Percentiles rank a stretch among this genome's conserved stretches.
Evolutionary conservation across 139 green algal genomes (phyloP).

Genomic region (Chlamydomonas eustigma): DNA sequence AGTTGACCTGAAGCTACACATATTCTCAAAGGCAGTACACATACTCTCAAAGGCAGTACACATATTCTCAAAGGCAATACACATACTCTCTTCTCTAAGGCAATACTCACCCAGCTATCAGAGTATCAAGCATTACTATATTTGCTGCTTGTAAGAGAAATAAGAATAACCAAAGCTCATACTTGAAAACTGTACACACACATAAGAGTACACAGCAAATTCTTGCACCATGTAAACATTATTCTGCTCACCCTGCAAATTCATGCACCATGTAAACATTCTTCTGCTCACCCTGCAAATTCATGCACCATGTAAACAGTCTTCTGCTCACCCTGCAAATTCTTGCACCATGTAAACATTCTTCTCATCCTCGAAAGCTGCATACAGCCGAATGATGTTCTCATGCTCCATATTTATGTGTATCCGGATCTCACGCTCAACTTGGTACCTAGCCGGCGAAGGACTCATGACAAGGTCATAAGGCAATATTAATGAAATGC

Average conservation of each 20-base stretch:
- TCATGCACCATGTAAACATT: conserved; percentile 23
- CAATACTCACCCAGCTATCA: too few relatives aligned
- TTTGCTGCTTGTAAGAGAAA: too few relatives aligned
- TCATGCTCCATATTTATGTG: conserved; percentile 48
- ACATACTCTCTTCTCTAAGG: too few relatives aligned
- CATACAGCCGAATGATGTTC: conserved; percentile 61
- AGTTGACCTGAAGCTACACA: too few relatives aligned
- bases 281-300: not conserved
- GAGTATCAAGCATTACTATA: too few relatives aligned
- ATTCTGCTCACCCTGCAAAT: conserved; percentile 25
- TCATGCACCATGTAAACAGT: not conserved
- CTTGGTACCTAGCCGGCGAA: conserved; percentile 43
- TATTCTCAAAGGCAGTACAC: too few relatives aligned
- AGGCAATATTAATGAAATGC: too few relatives aligned
- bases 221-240: conserved; percentile 68
- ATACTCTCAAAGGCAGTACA: too few relatives aligned
- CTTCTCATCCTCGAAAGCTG: conserved; percentile 74
- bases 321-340: conserved; percentile 27
- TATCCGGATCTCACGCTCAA: conserved; percentile 54
- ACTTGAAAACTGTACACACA: not conserved
- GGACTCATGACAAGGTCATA: too few relatives aligned
- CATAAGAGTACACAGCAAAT: conserved; percentile 21
- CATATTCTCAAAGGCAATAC: too few relatives aligned
- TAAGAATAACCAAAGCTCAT: too few relatives aligned
- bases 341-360: conserved; percentile 72